A percentile compares a stretch with the other conserved stretches of the same genome.
Evolutionary conservation across 2,329 filamentous ascomycete species (phyloP).

Genomic region (Nigrospora oryzae): DNA sequence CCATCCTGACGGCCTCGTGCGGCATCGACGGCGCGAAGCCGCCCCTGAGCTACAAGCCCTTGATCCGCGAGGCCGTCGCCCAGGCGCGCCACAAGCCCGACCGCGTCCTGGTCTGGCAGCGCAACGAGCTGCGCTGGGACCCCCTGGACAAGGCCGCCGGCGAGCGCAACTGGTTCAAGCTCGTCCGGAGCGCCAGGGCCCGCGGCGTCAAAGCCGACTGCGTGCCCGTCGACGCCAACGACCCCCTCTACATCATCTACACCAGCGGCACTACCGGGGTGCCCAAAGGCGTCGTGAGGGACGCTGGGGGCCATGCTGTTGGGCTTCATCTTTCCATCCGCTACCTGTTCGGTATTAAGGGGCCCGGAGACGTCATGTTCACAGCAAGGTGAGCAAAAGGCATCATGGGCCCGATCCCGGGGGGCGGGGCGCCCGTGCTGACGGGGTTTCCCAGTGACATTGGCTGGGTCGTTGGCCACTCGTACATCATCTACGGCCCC

Average conservation of each 20-base stretch:
- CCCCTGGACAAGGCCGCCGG: constrained; percentile 56
- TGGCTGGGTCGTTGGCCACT: constrained; percentile 83
- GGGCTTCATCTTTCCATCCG: constrained; percentile 74
- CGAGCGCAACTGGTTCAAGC: constrained; percentile 70
- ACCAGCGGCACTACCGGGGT: constrained; percentile 6
- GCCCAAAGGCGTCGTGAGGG: constrained; percentile 32
- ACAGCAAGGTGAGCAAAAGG: constrained; percentile 37
- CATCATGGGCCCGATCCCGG: background rate
- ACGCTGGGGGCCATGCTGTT: constrained; percentile 81
- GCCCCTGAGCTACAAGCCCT: constrained; percentile 65
- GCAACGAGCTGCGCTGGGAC: constrained; percentile 62
- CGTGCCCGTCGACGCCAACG: constrained; percentile 55
- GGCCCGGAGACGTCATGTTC: constrained; percentile 65
- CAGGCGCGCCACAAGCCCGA: constrained; percentile 63
- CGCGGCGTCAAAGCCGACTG: constrained; percentile 62
- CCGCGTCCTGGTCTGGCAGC: constrained; percentile 75
- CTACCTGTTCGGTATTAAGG: constrained; percentile 75
- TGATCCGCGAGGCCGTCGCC: constrained; percentile 66
- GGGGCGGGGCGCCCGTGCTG: no score
- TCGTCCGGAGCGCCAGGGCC: constrained; percentile 62
- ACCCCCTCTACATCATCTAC: constrained; percentile 6
- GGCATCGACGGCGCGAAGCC: constrained; percentile 83
- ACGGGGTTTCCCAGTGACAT: constrained; percentile 49
- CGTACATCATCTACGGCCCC: constrained; percentile 84
- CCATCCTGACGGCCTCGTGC: constrained; percentile 81